Base-by-base conservation (phyloP, 2,329 filamentous ascomycete genomes). In the Colletotrichum sp. region DNA sequence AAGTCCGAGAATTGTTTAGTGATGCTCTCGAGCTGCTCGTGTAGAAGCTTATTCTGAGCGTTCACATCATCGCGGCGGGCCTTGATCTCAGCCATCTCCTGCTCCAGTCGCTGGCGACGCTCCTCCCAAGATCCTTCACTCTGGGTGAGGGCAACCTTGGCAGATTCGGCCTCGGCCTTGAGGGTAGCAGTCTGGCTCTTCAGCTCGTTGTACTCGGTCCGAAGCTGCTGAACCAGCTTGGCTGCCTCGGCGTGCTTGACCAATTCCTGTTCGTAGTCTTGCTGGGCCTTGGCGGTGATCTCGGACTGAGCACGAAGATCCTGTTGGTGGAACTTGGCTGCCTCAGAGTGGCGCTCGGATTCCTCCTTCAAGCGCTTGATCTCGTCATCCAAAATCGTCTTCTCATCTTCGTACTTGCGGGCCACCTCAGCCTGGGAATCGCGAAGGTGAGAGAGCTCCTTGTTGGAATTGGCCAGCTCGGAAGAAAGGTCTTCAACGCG, bases 171-270 rank as follows among this genome's bases (percentile, higher is more conserved):
- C 82, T 98, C 95, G 1, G 95, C 92, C 81, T 92, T 94, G 81
- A 95, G 89, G 28, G 93, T 91, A 16, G 94, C 93, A 5, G 95
- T 89, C 76, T 98, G 92, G 1, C 94, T 94, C 86, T 95, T 96
- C 77, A 99, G 86, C 79, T 95, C 89, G 81, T 98, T 97, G 84
- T 95, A 91, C 78, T 99, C 95, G 6, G 89, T 89, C 68, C 97
- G 95, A 65, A 98, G 88, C 69, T 90, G 90, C 79, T 98, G 95
- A 16, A 98, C 89, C 44, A 92, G 91, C 85, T 96, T 96, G 15
- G 96, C 95, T n/a, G 96, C 97, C 79, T 98, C 95, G 3, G 96
- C 96, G 85, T 99, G 97, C 87, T 97, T 98, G 81, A 98, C 91
- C 13, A 99, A 90, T 84, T 99, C 97, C 78, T 93, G 93, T 84